Evolutionary conservation across 345 rosid genomes (phyloP).

Genomic region (Zanthoxylum bungeanum): DNA sequence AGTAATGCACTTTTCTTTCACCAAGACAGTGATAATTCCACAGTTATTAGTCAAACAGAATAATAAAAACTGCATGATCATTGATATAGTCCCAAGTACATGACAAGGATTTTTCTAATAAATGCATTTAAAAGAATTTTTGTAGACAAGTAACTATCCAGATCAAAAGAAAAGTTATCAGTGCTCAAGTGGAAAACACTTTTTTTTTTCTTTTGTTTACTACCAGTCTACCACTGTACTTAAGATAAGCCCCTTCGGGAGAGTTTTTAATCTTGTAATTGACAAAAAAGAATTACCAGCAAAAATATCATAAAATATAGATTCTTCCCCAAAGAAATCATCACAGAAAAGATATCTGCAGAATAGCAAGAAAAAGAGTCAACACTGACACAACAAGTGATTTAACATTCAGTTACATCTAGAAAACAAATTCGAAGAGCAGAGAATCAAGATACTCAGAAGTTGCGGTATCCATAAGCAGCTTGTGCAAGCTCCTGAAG

Average conservation of each 20-base stretch:
- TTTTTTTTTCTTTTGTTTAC: background rate
- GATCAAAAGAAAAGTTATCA: background rate
- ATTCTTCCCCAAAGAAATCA: conserved; percentile 95
- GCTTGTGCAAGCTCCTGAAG: conserved; percentile 92
- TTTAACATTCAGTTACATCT: conserved; percentile 3
- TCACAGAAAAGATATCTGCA: conserved; percentile 92
- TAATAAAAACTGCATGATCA: conserved; percentile 2
- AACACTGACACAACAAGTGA: background rate
- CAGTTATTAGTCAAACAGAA: background rate
- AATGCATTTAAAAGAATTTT: background rate
- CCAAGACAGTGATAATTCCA: background rate
- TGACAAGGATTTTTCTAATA: background rate
- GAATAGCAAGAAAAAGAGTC: conserved; percentile 3
- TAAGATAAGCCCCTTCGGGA: background rate
- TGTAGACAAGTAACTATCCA: background rate
- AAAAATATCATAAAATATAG: conserved; percentile 82
- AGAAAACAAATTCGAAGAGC: conserved; percentile 18
- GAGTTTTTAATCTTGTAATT: background rate
- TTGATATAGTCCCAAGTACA: background rate
- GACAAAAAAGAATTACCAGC: conserved; percentile 47
- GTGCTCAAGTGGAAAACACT: background rate
- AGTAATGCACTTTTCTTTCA: background rate
- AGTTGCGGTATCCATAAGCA: conserved; percentile 98
- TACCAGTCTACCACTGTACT: background rate
- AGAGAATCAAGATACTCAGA: conserved; percentile 69